phyloP scores from a whole-genome alignment of 2,329 filamentous ascomycete genomes.

The Orbilia blumenaviensis region DNA sequence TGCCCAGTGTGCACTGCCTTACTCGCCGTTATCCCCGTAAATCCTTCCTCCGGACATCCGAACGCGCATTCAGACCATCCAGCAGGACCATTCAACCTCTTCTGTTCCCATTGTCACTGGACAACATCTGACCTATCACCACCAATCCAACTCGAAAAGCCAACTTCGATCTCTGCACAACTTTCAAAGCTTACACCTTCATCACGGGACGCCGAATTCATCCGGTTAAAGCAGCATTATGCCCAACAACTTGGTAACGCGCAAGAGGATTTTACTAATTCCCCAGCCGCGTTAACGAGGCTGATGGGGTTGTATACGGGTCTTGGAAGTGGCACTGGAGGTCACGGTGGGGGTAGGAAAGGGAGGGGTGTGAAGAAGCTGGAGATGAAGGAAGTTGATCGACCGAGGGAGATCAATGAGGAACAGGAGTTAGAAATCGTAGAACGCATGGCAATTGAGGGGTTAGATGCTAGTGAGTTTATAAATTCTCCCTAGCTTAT shows the following conservation, averaged over 20 bases:
- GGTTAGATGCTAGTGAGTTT: constrained; percentile 56
- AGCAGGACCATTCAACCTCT: constrained; percentile 76
- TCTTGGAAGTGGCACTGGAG: constrained; percentile 22
- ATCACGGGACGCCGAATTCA: constrained; percentile 54
- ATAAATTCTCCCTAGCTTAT: neutral
- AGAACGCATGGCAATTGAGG: constrained; percentile 54
- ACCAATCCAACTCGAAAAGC: constrained; percentile 82
- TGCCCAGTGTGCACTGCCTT: constrained; percentile 89
- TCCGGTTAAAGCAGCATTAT: constrained; percentile 57
- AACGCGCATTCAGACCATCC: constrained; percentile 59
- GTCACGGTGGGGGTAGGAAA: constrained; percentile 32
- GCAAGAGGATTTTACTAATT: constrained; percentile 56
- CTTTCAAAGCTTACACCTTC: constrained; percentile 63
- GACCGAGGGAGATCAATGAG: constrained; percentile 54
- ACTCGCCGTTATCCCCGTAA: constrained; percentile 77
- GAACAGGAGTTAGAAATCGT: constrained; percentile 55
- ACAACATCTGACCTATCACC: constrained; percentile 81
- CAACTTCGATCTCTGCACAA: constrained; percentile 84
- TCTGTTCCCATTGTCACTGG: constrained; percentile 94
- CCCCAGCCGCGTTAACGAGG: constrained; percentile 57
- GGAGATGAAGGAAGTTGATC: constrained; percentile 56
- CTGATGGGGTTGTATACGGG: constrained; percentile 58
- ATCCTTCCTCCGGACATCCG: constrained; percentile 59
- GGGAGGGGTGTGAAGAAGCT: constrained; percentile 54
- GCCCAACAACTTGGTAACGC: constrained; percentile 55